A percentile compares a stretch with the other conserved stretches of the same genome.
Conservation (phyloP, 2,329 filamentous ascomycete genomes). For the Geoglossum cookeanum region DNA sequence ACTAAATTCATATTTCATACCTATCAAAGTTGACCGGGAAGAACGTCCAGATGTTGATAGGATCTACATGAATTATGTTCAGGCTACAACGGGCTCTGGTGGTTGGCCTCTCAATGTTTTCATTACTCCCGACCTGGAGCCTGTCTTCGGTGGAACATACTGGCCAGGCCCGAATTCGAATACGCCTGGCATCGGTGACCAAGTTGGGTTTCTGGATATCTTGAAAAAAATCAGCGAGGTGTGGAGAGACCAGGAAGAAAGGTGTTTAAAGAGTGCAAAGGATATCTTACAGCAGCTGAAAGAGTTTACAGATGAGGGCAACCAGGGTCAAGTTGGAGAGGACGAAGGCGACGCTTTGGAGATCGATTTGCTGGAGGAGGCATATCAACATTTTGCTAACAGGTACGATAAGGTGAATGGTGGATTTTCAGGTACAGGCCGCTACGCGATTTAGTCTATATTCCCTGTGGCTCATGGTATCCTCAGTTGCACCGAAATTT, state of each 20-base stretch:
- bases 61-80: conserved; percentile 97
- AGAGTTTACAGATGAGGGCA: conserved; percentile 80
- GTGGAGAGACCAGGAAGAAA: conserved; percentile 70
- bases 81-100: conserved; percentile 73
- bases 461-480: not conserved
- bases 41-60: conserved; percentile 85
- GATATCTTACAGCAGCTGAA: conserved; percentile 64
- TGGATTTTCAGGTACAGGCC: conserved; percentile 42
- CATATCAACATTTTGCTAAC: conserved; percentile 57
- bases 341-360: conserved; percentile 53
- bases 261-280: conserved; percentile 65
- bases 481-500: conserved; percentile 58
- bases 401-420: conserved; percentile 65
- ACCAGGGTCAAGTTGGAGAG: conserved; percentile 30
- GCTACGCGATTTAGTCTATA: conserved; percentile 7
- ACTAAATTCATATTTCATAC: conserved; percentile 74
- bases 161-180: conserved; percentile 64
- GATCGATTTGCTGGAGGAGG: conserved; percentile 79
- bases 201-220: conserved; percentile 67
- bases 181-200: conserved; percentile 27
- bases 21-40: conserved; percentile 83
- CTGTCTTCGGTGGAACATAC: conserved; percentile 90
- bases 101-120: conserved; percentile 98
- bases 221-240: conserved; percentile 53
- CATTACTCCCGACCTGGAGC: conserved; percentile 77